Conservation (phyloP, 345 rosid genomes). For the Syzygium jambos region DNA sequence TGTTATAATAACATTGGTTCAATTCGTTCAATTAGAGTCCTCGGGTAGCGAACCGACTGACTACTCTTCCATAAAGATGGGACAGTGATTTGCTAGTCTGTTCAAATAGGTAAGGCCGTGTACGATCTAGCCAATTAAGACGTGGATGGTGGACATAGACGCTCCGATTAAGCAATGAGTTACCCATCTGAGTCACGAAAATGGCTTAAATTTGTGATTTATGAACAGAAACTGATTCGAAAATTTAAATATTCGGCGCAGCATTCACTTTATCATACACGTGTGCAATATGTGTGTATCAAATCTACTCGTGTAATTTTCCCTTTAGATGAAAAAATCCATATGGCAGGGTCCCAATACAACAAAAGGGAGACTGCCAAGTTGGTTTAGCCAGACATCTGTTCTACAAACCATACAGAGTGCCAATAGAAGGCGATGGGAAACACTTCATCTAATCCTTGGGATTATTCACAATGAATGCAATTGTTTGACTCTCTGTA, state of each 20-base stretch:
- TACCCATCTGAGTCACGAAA: neutral
- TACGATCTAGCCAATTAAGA: neutral
- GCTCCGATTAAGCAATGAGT: neutral
- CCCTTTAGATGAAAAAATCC: neutral
- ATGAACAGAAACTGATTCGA: neutral
- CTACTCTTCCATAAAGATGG: neutral
- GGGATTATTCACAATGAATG: slow-evolving; percentile 45
- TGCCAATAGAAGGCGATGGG: neutral
- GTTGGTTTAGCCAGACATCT: neutral
- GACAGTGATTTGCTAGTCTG: neutral
- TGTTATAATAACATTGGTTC: neutral
- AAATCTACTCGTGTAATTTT: neutral
- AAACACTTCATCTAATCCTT: neutral
- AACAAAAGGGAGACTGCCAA: neutral
- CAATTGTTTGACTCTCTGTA: slow-evolving; percentile 53
- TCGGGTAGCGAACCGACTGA: no score
- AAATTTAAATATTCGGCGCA: neutral
- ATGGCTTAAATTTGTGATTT: neutral
- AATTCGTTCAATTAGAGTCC: neutral
- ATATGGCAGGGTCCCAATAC: neutral
- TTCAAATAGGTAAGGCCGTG: neutral
- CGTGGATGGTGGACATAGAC: neutral
- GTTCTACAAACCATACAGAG: neutral
- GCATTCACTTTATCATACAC: neutral
- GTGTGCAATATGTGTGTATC: neutral